Evolutionary conservation across 2,329 filamentous ascomycete genomes (phyloP), one percentile per base, ranked within the genome.

Genomic region (Leptographium lundbergii): DNA sequence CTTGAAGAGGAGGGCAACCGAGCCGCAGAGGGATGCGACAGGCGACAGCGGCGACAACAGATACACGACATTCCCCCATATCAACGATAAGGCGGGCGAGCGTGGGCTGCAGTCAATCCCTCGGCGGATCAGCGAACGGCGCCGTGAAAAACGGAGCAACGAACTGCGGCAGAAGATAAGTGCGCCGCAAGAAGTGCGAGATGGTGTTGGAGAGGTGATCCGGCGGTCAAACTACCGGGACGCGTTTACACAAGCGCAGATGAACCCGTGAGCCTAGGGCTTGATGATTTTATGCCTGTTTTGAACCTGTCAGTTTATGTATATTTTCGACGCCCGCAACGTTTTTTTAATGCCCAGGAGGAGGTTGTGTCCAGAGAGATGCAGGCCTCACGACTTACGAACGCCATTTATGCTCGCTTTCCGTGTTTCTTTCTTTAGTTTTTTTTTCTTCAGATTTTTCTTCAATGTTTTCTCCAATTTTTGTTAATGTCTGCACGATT

Each of bases 101-200:
- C 71, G 73, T 45, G 68, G 71, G 10, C 71, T 81, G 50, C 77
- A 78, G 52, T 80, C 77, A 29, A 68, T 86, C 4, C 76, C 79
- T 39, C 74, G 79, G 19, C 75, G 77, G 54, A 65, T 85, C 19
- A 84, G 79, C 65, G 83, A 86, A 65, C 76, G 75, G 63, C 74
- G 79, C 57, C 75, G 81, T 27, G 80, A 83, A 69, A 83, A 81
- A 70, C 73, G 83, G 57, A 78, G 76, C 25, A 75, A 79, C 60
- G 81, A 81, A 65, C 72, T 86, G 57, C 75, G 82, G 9, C 72
- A 77, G 63, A 84, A 77, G 68, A 86, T 86, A 52, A 84, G 81
- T 61, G 77, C 74, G 6, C 83, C 83, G 0, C 75, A 71, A 27
- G 79, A 82, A 65, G 80, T 84, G 24, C 72, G 80, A 29, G 81